Evolutionary conservation across 257 asterid species (phyloP).

Genomic region (Thymus mandschuricus): DNA sequence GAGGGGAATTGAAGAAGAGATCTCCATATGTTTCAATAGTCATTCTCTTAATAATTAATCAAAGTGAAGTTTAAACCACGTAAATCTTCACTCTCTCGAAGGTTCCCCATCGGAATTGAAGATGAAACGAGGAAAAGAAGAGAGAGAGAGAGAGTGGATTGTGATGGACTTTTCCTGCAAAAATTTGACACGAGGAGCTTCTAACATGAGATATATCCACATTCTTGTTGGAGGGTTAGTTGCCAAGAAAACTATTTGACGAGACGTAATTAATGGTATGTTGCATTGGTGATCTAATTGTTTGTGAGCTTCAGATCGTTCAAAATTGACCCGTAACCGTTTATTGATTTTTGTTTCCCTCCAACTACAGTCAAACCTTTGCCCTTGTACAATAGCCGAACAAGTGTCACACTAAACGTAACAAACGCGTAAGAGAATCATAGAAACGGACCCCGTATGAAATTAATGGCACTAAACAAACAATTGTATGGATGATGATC

Average conservation of each 20-base stretch:
- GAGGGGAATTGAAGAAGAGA: too few relatives aligned
- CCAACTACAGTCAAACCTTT: too few relatives aligned
- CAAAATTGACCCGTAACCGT: background rate
- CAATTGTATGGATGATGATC: too few relatives aligned
- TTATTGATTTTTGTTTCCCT: too few relatives aligned
- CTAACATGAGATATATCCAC: background rate
- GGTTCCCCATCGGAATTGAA: slow-evolving; percentile 1
- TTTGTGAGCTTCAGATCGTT: too few relatives aligned
- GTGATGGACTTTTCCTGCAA: slow-evolving; percentile 17
- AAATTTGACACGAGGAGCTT: background rate
- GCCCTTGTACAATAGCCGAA: too few relatives aligned
- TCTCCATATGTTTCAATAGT: background rate
- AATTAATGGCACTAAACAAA: too few relatives aligned
- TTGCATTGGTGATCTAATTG: background rate
- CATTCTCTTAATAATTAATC: slow-evolving; percentile 27
- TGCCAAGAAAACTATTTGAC: background rate
- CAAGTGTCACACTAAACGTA: too few relatives aligned
- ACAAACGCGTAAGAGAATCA: too few relatives aligned
- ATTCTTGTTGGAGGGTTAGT: background rate
- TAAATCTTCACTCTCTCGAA: slow-evolving; percentile 14
- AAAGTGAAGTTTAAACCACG: slow-evolving; percentile 11
- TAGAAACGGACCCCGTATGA: too few relatives aligned
- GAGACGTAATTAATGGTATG: background rate
- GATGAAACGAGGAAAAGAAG: background rate
- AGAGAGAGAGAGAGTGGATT: background rate